Base-by-base conservation (phyloP, 495 filamentous ascomycete species). In the Cladorrhinum samala region DNA sequence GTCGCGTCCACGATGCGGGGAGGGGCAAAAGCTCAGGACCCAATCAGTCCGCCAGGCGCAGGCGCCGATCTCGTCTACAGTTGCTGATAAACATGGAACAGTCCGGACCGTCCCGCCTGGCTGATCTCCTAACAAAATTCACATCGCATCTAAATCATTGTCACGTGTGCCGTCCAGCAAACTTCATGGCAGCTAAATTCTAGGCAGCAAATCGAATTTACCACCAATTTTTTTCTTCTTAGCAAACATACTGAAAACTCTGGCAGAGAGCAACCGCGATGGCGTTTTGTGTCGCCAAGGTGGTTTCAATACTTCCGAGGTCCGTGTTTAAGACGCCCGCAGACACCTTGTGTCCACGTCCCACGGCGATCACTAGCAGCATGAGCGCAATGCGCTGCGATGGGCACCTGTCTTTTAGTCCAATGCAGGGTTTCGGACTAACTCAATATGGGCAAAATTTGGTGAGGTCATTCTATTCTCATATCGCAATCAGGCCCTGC, bases 331-430 rank as follows among this genome's bases (percentile, higher is more conserved):
- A 47, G 23, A 27, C 30, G 45, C 39, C 39, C 30, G 49, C 37
- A 50, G 38, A 21, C 45, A 33, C 45, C 14, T 8, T 27, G 24
- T 6, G 27, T 11, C 23, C 14, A 19, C 6, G 49, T 48, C 21
- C 30, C 13, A 56, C 54, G 17, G 41, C 48, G 42, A 43, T 51
- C 49, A 48, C 6, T 44, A 46, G 9, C 40, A 52, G 49, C 44
- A n/a, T n/a, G n/a, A n/a, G n/a, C n/a, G n/a, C n/a, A n/a, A n/a
- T n/a, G n/a, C n/a, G n/a, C n/a, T n/a, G n/a, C n/a, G n/a, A n/a
- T n/a, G 41, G 46, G 38, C 43, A 43, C n/a, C 11, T 43, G 23
- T 33, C 49, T 57, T 42, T 37, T 38, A 52, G 42, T 27, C 3
- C n/a, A 23, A 47, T 27, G 45, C 45, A 47, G 45, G 14, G 2